Evolutionary conservation across 176 grass and related monocot species (phyloP).

Genomic region (Typha latifolia): DNA sequence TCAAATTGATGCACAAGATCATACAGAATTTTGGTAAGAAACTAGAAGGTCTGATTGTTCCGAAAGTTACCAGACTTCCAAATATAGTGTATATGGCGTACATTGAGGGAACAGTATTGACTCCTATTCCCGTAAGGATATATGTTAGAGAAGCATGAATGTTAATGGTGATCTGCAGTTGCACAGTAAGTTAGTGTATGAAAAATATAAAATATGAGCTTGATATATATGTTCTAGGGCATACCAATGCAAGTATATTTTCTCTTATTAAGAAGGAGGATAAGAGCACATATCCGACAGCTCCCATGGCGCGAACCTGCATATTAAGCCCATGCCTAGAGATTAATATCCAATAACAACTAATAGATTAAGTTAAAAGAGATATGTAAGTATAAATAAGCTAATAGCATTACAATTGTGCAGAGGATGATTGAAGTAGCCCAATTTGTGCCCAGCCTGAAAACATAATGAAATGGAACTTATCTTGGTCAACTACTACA

Average conservation of each 20-base stretch:
- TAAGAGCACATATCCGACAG: conserved; percentile 77
- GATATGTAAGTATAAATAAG: conserved; percentile 11
- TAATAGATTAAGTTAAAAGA: conserved; percentile 1
- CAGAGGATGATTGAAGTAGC: conserved; percentile 67
- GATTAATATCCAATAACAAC: background rate
- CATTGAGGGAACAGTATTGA: conserved; percentile 74
- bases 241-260: conserved; percentile 91
- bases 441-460: conserved; percentile 65
- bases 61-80: conserved; percentile 60
- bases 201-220: background rate
- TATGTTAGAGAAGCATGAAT: conserved; percentile 83
- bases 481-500: conserved; percentile 4
- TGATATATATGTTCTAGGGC: background rate
- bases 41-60: background rate
- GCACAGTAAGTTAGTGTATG: conserved; percentile 5
- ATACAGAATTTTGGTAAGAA: conserved; percentile 1
- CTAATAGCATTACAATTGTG: conserved; percentile 52
- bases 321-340: conserved; percentile 2
- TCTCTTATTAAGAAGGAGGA: conserved; percentile 87
- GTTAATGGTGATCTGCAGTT: conserved; percentile 83
- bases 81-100: conserved; percentile 75
- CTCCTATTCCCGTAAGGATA: conserved; percentile 51
- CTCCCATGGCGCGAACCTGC: conserved; percentile 64
- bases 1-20: background rate
- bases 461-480: conserved; percentile 3